Evolutionary conservation across 192 early-diverging fungal species (phyloP), one percentile per base, ranked within the genome.

Genomic region (Backusella westeae): DNA sequence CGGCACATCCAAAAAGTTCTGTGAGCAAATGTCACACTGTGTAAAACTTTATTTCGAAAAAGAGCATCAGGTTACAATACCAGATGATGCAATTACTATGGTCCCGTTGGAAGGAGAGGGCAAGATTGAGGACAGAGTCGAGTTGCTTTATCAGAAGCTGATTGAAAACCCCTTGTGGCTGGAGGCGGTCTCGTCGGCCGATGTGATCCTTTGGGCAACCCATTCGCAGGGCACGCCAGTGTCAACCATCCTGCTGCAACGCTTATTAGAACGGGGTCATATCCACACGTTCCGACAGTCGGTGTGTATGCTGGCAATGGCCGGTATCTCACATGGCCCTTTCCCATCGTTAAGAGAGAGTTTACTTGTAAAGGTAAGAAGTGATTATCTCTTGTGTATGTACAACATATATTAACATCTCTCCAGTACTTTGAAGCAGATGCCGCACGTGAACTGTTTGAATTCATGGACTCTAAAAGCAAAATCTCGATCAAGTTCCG

Each of bases 191-290:
- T 71, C 74, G 17, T 76, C 83, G 12, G 94, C 94, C 0, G 95
- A 97, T 81, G 87, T 93, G 2, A 89, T 99, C 17, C 86, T 99
- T 74, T 88, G 97, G 53, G 92, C 94, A 0, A 96, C 96, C 0
- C 97, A 99, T 82, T 94, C 92, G 15, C 97, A 99, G 82, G 97
- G 97, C 49, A 96, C 93, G 0, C 95, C 96, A 0, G 96, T 97
- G 2, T 92, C 94, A 6, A 88, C 90, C 21, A 86, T 96, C 72
- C 75, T 99, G 10, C 77, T 97, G 4, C 86, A 93, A 34, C 78
- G 92, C 19, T 82, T 99, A 23, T 85, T 99, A 7, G 80, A 90
- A 35, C 83, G 92, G 67, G 89, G 87, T 1, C 75, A 91, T 34
- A 80, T 95, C 8, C 89, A 96, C 72, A 81, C 90, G 1, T 77